Evolutionary conservation across 371 early-diverging fungal genomes (phyloP), one percentile per base, ranked within the genome.

Genomic region (Apophysomyces elegans): DNA sequence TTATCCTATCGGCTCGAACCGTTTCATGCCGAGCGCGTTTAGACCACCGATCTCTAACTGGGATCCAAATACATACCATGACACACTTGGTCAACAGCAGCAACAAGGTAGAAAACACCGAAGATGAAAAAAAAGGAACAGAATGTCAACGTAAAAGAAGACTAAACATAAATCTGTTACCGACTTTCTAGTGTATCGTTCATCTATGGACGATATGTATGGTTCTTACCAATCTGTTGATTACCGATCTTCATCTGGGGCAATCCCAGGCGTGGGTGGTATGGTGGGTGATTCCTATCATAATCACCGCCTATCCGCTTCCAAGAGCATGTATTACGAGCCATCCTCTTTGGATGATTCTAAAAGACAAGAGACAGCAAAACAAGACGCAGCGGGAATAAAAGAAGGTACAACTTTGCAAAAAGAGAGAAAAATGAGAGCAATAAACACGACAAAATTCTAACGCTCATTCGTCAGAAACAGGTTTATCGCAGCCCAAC

Each of bases 291-390:
- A 50, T 18, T 32, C 54, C 6, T 50, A 50, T 26, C 54, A 50
- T 21, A 26, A 26, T 4, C 54, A 50, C 21, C 9, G 54, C 9
- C 9, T 50, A 11, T 21, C 54, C 9, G 9, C 35, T 18, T 16
- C 54, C n/a, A 50, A 50, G 54, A 50, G 21, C 21, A 50, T 50
- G 54, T 50, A 50, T 21, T 50, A 50, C 21, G 54, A 50, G 9
- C 11, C 54, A 5, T 21, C 54, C 21, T 50, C 54, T 21, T 9
- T 50, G 7, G 54, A 50, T 50, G 54, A 50, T 9, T 7, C 54
- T 2, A 21, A n/a, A 21, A 50, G 21, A 50, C 54, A 50, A 21
- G 7, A 7, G 1, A 2, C 54, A 16, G n/a, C 54, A 5, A 50
- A 50, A 50, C 54, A 50, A 50, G 54, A 50, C n/a, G 21, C 21